Base-by-base conservation (phyloP, 164 flowering plant genomes). In the Nelumbo lutea region DNA sequence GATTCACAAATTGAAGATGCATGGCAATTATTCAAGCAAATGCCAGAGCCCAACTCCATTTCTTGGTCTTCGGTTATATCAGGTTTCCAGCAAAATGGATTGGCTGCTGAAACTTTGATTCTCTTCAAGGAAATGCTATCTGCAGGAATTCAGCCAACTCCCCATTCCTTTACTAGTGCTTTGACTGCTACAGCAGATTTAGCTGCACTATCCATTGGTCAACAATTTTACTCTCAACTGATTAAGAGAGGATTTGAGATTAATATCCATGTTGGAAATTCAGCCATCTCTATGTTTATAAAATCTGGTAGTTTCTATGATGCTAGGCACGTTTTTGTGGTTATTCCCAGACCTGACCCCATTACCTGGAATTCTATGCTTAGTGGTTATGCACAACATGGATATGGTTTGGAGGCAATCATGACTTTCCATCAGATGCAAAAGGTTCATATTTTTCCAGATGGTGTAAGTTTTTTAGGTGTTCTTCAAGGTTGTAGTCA, bases 31-130 rank as follows among this genome's bases (percentile, higher is more conserved):
- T 79, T 77, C 64, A 55, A 52, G 45, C 70, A 73, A 73, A 77
- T 79, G 76, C 82, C 72, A 6, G 71, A 68, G 27, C 77, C 69
- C 27, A 79, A 72, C 64, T 68, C 75, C 3, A 40, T 74, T 46
- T 70, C 84, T 15, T 81, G 84, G 80, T 65, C 84, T 48, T 68
- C 82, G 1, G 68, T 77, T 14, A 79, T 81, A 61, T 74, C 80
- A 10, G 80, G 80, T 51, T 77, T 74, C 41, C 76, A 74, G 60
- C 79, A 81, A 51, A 76, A 69, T 71, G 81, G 79, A n/a, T 59
- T 71, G 43, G 62, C 75, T 2, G 40, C 43, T 13, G 74, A 76
- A 71, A 62, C 81, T 5, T 65, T 81, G 73, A 51, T 38, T 67
- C 69, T 69, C 3, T 80, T 80, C 47, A 78, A 61, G 52, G 65